Evolutionary conservation across 495 filamentous ascomycete genomes (phyloP).

Genomic region (Glonium stellatum): DNA sequence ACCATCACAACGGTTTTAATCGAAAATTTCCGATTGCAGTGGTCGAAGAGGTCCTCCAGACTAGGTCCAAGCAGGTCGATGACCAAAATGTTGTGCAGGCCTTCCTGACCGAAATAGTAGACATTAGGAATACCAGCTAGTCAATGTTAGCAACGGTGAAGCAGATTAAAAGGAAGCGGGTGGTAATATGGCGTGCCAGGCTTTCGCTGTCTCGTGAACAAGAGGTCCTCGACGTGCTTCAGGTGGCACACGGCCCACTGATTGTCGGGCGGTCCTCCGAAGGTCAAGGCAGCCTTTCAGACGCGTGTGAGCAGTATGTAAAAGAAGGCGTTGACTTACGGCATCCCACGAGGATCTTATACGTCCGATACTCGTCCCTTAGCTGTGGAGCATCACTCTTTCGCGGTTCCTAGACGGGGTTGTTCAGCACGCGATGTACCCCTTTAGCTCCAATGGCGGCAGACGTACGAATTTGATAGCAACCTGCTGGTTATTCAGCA

Average conservation of each 20-base stretch:
- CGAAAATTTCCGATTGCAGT: constrained; percentile 90
- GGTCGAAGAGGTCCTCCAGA: constrained; percentile 95
- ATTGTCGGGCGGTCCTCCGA: background rate
- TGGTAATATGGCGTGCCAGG: background rate
- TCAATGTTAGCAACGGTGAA: constrained; percentile 1
- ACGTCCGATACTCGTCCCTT: constrained; percentile 97
- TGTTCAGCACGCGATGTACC: background rate
- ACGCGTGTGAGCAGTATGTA: constrained; percentile 16
- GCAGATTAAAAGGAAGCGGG: background rate
- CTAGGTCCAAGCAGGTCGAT: constrained; percentile 96
- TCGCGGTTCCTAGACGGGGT: constrained; percentile 68
- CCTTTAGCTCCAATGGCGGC: background rate
- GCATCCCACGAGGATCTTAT: constrained; percentile 98
- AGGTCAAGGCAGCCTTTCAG: background rate
- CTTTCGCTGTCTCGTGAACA: background rate
- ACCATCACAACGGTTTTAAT: constrained; percentile 99
- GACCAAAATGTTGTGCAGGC: constrained; percentile 97
- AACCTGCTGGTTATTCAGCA: constrained; percentile 98
- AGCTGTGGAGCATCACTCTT: constrained; percentile 98
- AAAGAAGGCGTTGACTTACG: constrained; percentile 65
- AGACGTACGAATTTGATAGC: constrained; percentile 96
- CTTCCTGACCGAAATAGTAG: constrained; percentile 99
- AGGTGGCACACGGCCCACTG: background rate
- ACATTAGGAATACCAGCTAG: constrained; percentile 97
- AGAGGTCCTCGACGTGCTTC: constrained; percentile 1